Base-by-base conservation (phyloP, 148 eudicot genomes). In the Cornus controversa region DNA sequence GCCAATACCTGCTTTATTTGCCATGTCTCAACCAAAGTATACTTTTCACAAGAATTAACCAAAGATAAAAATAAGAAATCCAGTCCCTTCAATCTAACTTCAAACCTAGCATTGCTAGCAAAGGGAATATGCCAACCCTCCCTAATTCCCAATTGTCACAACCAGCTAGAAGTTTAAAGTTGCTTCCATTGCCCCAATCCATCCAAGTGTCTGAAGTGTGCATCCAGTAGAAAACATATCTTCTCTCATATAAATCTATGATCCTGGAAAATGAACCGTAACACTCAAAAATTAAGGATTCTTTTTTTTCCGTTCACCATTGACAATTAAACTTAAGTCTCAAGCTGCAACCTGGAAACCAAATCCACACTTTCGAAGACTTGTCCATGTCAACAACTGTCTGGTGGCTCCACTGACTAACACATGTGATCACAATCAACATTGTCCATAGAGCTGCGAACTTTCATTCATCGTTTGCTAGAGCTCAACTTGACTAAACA, bases 1-100 rank as follows among this genome's bases (percentile, higher is more conserved):
- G 28, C 14, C 4, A 24, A 54, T 54, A 14, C 20, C 60, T n/a
- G 9, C 64, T 18, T 27, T 50, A 14, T 23, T 23, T 29, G 10
- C 47, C 72, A 67, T 20, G 16, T 45, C 63, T 26, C 18, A 2
- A 60, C 24, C 25, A n/a, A 60, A 60, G 64, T 25, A 50, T 60
- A 22, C 25, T n/a, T 22, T 20, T 60, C 64, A 60, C 15, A 20
- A 15, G 14, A 54, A 71, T 4, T 31, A 31, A 31, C 34, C 71
- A 69, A 60, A 34, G 22, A 31, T 20, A 24, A 4, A 72, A 31
- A 62, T 18, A 60, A 60, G 67, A 74, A 62, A 34, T 73, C 76
- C 28, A 62, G 11, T 28, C n/a, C 68, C 76, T 60, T 36, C 68
- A 22, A 62, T 60, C 67, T 62, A 24, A n/a, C 31, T 62, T 31